Evolutionary conservation across 192 early-diverging fungal species (phyloP).

Genomic region (Dispira parvispora): DNA sequence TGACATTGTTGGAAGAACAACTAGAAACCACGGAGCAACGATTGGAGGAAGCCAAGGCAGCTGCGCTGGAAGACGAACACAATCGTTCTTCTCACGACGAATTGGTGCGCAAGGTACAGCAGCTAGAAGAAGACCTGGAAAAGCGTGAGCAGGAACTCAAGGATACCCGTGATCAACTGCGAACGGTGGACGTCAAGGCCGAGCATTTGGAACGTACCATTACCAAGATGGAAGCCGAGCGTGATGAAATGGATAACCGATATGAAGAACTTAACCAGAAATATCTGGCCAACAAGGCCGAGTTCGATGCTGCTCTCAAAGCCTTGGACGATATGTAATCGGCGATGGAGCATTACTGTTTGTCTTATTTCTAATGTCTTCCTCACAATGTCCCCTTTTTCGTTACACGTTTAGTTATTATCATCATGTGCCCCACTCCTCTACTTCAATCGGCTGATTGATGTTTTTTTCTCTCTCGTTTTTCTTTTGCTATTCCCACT

Average conservation of each 20-base stretch:
- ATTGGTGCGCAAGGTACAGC: background rate
- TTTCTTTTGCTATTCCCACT: no score
- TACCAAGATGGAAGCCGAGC: constrained; percentile 2
- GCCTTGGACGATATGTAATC: constrained; percentile 6
- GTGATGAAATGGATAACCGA: background rate
- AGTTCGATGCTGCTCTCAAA: background rate
- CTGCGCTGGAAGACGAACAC: background rate
- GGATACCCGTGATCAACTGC: background rate
- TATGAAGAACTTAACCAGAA: constrained; percentile 6
- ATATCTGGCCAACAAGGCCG: constrained; percentile 1
- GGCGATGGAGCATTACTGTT: no score
- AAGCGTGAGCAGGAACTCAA: constrained; percentile 4
- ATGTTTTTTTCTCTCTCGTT: no score
- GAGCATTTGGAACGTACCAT: constrained; percentile 6
- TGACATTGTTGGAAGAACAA: background rate
- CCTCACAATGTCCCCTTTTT: no score
- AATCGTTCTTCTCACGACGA: background rate
- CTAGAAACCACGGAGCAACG: background rate
- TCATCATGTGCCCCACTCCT: no score
- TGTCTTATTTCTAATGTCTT: no score
- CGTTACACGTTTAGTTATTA: no score
- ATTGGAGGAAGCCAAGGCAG: background rate
- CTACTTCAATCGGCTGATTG: no score
- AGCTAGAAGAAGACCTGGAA: background rate
- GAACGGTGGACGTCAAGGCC: constrained; percentile 6